These are phyloP conservation scores for Hippophae gyantsensis DNA, from an alignment of 306 rosid genomes.

Conservation along the genomic window DNA sequence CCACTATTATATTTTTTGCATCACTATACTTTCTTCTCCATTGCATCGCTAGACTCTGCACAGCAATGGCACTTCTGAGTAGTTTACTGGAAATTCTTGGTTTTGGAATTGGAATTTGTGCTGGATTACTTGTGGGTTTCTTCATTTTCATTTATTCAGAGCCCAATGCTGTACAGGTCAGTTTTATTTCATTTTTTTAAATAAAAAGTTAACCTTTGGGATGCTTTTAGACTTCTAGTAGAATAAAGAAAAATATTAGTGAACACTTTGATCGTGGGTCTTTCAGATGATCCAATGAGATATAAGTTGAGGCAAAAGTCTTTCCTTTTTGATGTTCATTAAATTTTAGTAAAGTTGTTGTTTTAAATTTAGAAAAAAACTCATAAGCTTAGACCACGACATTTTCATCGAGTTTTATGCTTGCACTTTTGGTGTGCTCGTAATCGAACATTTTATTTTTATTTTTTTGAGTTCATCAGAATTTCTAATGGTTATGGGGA, in stretches of 20 bases:
- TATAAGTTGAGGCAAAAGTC: too few relatives aligned
- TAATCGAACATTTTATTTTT: too few relatives aligned
- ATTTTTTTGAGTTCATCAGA: too few relatives aligned
- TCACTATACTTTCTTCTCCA: neutral
- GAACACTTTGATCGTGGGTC: neutral
- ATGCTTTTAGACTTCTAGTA: neutral
- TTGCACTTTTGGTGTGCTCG: neutral
- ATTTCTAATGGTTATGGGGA: too few relatives aligned
- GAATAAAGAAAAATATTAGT: too few relatives aligned
- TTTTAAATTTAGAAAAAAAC: neutral
- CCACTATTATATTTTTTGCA: neutral
- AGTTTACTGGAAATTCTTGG: constrained; percentile 53
- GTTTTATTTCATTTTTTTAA: neutral
- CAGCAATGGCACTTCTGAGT: constrained; percentile 43
- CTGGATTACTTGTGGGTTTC: constrained; percentile 63
- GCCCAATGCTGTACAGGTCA: constrained; percentile 50
- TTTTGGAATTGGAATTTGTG: constrained; percentile 46
- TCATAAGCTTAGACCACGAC: neutral
- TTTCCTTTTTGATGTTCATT: neutral
- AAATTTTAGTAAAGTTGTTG: neutral
- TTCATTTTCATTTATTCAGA: constrained; percentile 52
- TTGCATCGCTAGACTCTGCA: neutral
- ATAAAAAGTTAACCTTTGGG: neutral
- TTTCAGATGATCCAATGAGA: neutral
- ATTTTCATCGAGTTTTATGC: neutral